These are phyloP conservation scores for Brassica nigra DNA, from an alignment of 345 rosid genomes.

Conservation along the genomic window DNA sequence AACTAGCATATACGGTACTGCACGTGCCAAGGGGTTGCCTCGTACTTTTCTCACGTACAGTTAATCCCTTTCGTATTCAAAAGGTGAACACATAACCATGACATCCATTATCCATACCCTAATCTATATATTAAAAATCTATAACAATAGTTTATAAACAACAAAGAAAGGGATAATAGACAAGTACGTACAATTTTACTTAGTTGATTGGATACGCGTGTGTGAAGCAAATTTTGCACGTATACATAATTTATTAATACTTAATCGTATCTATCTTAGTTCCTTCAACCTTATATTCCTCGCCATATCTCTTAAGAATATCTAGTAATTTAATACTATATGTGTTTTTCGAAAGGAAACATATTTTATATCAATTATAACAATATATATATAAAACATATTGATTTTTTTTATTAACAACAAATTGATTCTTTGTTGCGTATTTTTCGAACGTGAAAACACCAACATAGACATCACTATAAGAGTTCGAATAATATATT, in stretches of 20 bases:
- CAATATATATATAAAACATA: too few relatives aligned
- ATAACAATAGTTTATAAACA: not conserved
- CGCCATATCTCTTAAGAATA: not conserved
- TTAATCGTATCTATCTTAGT: not conserved
- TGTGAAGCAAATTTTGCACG: not conserved
- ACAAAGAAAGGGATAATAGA: not conserved
- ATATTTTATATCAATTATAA: not conserved
- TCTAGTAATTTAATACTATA: not conserved
- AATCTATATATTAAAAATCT: not conserved
- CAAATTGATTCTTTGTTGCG: not conserved
- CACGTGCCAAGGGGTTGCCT: slow-evolving; percentile 35
- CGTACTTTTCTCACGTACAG: slow-evolving; percentile 15
- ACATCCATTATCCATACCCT: slow-evolving; percentile 19
- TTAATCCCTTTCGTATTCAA: slow-evolving; percentile 38
- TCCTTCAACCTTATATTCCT: not conserved
- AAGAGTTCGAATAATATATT: slow-evolving; percentile 19
- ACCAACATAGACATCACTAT: not conserved
- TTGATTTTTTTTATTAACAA: not conserved
- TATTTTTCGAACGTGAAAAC: slow-evolving; percentile 4
- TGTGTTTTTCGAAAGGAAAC: not conserved
- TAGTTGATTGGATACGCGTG: not conserved
- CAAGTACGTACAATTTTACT: not conserved
- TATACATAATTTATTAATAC: not conserved
- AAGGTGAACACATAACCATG: slow-evolving; percentile 29
- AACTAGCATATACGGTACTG: slow-evolving; percentile 13